phyloP scores from a whole-genome alignment of 495 filamentous ascomycete genomes.

The Apiosordaria backusii region DNA sequence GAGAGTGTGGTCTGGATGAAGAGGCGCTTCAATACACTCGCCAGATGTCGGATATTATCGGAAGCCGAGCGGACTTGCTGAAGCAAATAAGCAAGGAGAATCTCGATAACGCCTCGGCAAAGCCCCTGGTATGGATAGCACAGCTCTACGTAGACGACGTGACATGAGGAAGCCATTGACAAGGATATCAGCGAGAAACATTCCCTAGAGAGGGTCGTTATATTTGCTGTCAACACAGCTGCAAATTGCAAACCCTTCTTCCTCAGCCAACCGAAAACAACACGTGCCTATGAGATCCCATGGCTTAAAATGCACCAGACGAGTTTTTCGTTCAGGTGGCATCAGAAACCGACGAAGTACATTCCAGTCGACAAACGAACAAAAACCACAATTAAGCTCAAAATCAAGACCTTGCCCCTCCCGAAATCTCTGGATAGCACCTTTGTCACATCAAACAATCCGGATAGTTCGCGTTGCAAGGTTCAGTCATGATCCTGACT shows the following conservation, averaged over 20 bases:
- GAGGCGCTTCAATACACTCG: not conserved
- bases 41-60: not conserved
- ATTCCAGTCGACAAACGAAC: not conserved
- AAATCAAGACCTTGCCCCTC: no score
- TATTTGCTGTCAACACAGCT: not conserved
- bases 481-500: not conserved
- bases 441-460: not conserved
- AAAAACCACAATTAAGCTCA: not conserved
- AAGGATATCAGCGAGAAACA: not conserved
- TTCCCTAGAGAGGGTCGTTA: not conserved
- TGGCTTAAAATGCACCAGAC: not conserved
- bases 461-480: no score
- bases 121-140: not conserved
- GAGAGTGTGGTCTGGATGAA: not conserved
- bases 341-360: not conserved
- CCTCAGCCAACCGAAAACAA: no score
- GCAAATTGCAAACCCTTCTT: not conserved
- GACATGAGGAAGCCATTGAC: no score
- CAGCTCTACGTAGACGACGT: not conserved
- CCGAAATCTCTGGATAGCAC: not conserved
- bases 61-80: not conserved
- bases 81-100: not conserved
- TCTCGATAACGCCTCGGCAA: not conserved
- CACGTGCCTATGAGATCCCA: no score
- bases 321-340: not conserved